Evolutionary conservation across 2,329 filamentous ascomycete genomes (phyloP), one percentile per base, ranked within the genome.

Genomic region (Diaporthe ampelina): DNA sequence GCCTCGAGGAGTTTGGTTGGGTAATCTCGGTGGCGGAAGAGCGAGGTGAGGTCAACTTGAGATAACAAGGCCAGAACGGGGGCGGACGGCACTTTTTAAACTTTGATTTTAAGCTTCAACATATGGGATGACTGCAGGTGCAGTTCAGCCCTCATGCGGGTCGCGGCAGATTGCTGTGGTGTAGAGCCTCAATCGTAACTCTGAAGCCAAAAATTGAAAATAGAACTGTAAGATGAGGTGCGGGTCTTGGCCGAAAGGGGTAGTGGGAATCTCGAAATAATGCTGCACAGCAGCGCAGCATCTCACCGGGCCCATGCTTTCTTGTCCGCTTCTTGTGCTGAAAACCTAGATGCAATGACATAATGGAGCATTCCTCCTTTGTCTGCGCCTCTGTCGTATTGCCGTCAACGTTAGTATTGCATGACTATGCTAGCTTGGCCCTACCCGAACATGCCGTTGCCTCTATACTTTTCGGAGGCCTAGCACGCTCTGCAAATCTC

Each of bases 311-410:
- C 29, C 29, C 43, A 26, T 67, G 63, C 35, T 24, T 67, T 52
- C 17, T 21, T 35, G 15, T 50, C 21, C n/a, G 8, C 21, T 7
- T 45, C 29, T 29, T 45, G 3, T 11, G 48, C 45, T 67, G 7
- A 40, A 40, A 37, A 32, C 24, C n/a, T 52, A 19, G 37, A 52
- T 37, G 63, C 63, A 26, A 67, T 67, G 63, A 52, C 63, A 67
- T 67, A 67, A 52, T 21, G 10, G 1, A 10, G 37, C 24, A 45
- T 63, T 63, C 32, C 29, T 48, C 43, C 45, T 50, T 50, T 52
- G 63, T 35, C 63, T 67, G 63, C 63, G 63, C 63, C 63, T 67
- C 63, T 37, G 45, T 67, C 63, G 63, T 67, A n/a, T 52, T 52
- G 21, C 29, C 63, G 63, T 54, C 9, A 13, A 26, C 3, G 32